These are phyloP conservation scores for Trypanosoma cruzi DNA, from an alignment of 208 protist species.

Conservation along the genomic window DNA sequence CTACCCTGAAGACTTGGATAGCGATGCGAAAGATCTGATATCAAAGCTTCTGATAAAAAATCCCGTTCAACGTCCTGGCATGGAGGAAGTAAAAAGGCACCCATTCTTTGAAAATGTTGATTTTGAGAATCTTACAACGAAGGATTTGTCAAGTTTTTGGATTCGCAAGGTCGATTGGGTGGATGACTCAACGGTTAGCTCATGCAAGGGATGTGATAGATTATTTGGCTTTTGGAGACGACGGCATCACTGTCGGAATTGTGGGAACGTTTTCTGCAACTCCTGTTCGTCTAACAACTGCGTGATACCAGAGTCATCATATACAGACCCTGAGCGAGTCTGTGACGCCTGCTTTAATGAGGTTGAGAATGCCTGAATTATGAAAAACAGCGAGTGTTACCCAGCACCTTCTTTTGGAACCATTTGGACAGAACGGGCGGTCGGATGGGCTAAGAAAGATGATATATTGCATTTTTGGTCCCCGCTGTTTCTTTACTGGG, in stretches of 20 bases:
- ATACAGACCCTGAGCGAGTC: constrained; percentile 39
- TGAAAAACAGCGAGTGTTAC: background rate
- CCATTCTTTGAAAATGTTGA: constrained; percentile 77
- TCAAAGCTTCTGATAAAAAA: constrained; percentile 74
- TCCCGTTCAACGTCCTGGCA: constrained; percentile 59
- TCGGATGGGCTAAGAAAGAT: too few relatives aligned
- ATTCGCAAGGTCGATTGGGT: constrained; percentile 81
- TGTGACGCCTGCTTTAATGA: constrained; percentile 42
- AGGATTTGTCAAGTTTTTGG: constrained; percentile 60
- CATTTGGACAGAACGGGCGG: too few relatives aligned
- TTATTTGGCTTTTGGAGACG: constrained; percentile 54
- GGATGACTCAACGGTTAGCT: constrained; percentile 55
- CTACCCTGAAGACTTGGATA: constrained; percentile 66
- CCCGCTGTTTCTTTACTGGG: too few relatives aligned
- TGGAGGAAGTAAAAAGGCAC: constrained; percentile 73
- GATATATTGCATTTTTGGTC: too few relatives aligned
- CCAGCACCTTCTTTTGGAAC: too few relatives aligned
- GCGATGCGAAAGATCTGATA: constrained; percentile 76
- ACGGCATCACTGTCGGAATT: constrained; percentile 85
- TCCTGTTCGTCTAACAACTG: constrained; percentile 52
- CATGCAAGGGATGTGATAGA: constrained; percentile 70
- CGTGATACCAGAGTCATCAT: constrained; percentile 47
- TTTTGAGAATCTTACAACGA: constrained; percentile 47
- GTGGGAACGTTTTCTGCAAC: constrained; percentile 86
- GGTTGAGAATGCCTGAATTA: constrained; percentile 11